Evolutionary conservation across 1,284 basidiomycete genomes (phyloP), one percentile per base, ranked within the genome.

Genomic region (Rhodotorula sp.): DNA sequence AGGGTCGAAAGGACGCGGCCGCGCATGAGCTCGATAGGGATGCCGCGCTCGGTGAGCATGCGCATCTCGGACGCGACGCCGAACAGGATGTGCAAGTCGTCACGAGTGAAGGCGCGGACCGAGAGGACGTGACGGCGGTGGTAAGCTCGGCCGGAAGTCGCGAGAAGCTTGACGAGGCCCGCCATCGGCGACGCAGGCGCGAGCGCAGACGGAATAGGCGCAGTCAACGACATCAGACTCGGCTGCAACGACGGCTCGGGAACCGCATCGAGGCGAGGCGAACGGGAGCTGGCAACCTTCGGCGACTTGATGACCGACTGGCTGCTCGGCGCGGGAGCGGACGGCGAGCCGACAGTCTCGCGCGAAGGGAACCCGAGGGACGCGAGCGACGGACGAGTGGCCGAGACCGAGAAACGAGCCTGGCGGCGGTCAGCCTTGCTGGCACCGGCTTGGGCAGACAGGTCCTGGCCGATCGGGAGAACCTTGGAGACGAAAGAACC

Each of bases 61-160:
- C 93, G 90, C 93, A 99, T 96, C 83, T 99, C 97, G 78, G 93
- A 91, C 3, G 97, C 96, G 61, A 98, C 85, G 69, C 92, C 90
- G 85, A 99, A 99, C 57, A 99, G 87, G 71, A 92, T 90, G 81
- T 99, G 92, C 68, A 98, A 85, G 79, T 99, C 96, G 61, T 90
- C 88, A 73, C 93, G 89, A 57, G 85, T 88, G 82, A 99, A 96
- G 80, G 97, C 94, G 81, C 93, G 95, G 76, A 98, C 95, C 0
- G 92, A 90, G 23, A 99, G 87, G 73, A 99, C 95, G 82, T 98
- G 93, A 63, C 93, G 89, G 69, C 93, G 87, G 76, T 90, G 84
- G 87, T 92, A 90, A 34, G 91, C 86, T 8, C 65, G 59, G n/a
- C 63, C 49, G 15, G 69, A 47, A 10, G 89, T 88, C 54, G 86